Evolutionary conservation across 202 grass and related monocot species (phyloP), one percentile per base, ranked within the genome.

Genomic region (Setaria italica): DNA sequence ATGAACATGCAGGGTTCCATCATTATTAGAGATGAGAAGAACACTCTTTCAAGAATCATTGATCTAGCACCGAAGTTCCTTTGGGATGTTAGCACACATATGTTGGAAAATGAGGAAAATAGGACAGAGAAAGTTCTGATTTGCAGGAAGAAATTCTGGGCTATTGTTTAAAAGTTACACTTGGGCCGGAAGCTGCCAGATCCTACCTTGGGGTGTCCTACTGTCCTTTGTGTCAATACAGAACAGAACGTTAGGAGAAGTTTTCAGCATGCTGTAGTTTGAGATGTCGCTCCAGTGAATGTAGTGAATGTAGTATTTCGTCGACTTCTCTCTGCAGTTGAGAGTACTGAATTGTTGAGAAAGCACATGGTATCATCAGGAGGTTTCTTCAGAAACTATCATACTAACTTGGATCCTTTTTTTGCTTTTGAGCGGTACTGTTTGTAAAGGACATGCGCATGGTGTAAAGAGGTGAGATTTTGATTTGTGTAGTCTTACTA

Each of bases 111-210:
- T 57, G 92, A 91, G 87, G 88, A 99, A 70, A 87, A 88, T 35
- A 70, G 54, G 29, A 74, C 48, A 1, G 92, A 96, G 53, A 66
- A 87, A 76, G 88, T 96, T 47, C 54, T 99, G 41, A 78, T 99
- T 72, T 99, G 75, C 65, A 90, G 88, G 82, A 99, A 92, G 87
- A 99, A 95, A 83, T 98, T 98, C 77, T 95, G 95, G 96, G 88
- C 93, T 78, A 87, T 98, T 37, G 72, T 91, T 83, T 95, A 85
- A 41, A 41, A 98, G 86, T 55, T 86, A 63, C 54, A 42, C 41
- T 79, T 79, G 78, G 14, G 37, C 70, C 2, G 7, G 34, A 74
- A 69, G 41, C 54, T 84, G 30, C 58, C 37, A 35, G 50, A 19
- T 50, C 45, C 41, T 60, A 78, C 53, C 59, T 2, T 69, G 6